Evolutionary conservation across 2,329 filamentous ascomycete genomes (phyloP), one percentile per base, ranked within the genome.

Genomic region (Xylaria sp.): DNA sequence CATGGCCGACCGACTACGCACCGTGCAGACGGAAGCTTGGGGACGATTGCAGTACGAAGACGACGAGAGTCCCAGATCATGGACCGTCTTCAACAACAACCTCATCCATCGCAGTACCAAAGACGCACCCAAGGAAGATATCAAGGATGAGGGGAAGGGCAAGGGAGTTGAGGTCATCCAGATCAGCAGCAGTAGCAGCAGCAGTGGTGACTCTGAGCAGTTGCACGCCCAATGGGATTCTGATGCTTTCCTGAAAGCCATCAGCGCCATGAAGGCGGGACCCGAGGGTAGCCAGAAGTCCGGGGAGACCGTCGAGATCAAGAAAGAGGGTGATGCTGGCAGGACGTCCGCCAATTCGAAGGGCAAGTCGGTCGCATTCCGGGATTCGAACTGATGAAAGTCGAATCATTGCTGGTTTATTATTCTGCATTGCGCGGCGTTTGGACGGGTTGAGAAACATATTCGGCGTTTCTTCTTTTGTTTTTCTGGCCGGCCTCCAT

Each of bases 21-120:
- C 81, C 50, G 91, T 95, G 49, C 90, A 95, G 76, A 83, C 86
- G 55, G 93, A 99, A 72, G 78, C 81, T 59, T 99, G 94, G 94
- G 83, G 85, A 65, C 83, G 81, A 62, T 82, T 96, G 73, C 80
- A 85, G 62, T 97, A 92, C 78, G 82, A 89, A 55, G 90, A 96
- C 71, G 91, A 95, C 73, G 88, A 94, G 69, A 84, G 86, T 58
- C 81, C 86, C 63, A 83, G 85, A 59, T 87, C 91, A 2, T 96
- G 90, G 84, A 82, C 84, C 35, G 81, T 86, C 37, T 96, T 92
- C 73, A 82, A 87, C 59, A 84, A 89, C 66, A 87, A 85, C 63
- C 82, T 96, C 64, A 87, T 90, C 64, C 78, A 85, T 54, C 69
- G 70, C 16, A 62, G 58, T 58, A 56, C 48, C 55, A 55, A 19